A percentile compares a stretch with the other conserved stretches of the same genome.
phyloP scores from a whole-genome alignment of 2,329 filamentous ascomycete genomes.

The Diaporthe caulivora region DNA sequence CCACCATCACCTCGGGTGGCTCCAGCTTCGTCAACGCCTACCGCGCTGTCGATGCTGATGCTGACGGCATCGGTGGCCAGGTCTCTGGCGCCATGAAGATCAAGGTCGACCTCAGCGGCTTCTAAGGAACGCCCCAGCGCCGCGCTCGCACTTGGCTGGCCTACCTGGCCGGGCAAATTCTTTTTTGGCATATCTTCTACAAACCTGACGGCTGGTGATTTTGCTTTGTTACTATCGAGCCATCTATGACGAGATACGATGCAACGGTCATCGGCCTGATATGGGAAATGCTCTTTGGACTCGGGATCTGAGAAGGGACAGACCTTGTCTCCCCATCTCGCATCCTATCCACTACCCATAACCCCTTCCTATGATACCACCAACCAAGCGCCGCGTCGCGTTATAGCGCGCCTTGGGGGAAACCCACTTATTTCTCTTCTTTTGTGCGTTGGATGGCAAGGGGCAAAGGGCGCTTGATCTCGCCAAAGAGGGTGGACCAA shows the following conservation, averaged over 20 bases:
- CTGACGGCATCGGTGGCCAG: slow-evolving; percentile 49
- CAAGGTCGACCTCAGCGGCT: slow-evolving; percentile 36
- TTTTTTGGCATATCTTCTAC: slow-evolving; percentile 15
- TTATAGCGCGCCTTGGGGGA: slow-evolving; percentile 20
- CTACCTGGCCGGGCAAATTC: slow-evolving; percentile 17
- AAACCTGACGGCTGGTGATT: slow-evolving; percentile 23
- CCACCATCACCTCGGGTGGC: slow-evolving; percentile 48
- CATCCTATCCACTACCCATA: slow-evolving; percentile 19
- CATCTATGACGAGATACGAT: slow-evolving; percentile 32
- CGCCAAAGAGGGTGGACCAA: slow-evolving; percentile 1
- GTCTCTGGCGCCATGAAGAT: slow-evolving; percentile 36
- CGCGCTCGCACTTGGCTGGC: slow-evolving; percentile 4
- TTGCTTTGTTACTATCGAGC: slow-evolving; percentile 6
- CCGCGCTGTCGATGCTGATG: slow-evolving; percentile 48
- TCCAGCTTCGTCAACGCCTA: slow-evolving; percentile 49
- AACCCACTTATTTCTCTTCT: not conserved
- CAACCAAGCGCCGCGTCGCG: slow-evolving; percentile 30
- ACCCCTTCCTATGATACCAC: slow-evolving; percentile 34
- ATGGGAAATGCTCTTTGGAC: slow-evolving; percentile 23
- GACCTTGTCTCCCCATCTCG: not conserved
- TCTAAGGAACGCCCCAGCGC: not conserved
- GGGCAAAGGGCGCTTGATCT: slow-evolving; percentile 29
- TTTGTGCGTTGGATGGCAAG: slow-evolving; percentile 19
- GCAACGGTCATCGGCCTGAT: slow-evolving; percentile 15
- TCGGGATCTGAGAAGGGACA: slow-evolving; percentile 24